Evolutionary conservation across 192 early-diverging fungal species (phyloP), one percentile per base, ranked within the genome.

Genomic region (Coemansia sp.): DNA sequence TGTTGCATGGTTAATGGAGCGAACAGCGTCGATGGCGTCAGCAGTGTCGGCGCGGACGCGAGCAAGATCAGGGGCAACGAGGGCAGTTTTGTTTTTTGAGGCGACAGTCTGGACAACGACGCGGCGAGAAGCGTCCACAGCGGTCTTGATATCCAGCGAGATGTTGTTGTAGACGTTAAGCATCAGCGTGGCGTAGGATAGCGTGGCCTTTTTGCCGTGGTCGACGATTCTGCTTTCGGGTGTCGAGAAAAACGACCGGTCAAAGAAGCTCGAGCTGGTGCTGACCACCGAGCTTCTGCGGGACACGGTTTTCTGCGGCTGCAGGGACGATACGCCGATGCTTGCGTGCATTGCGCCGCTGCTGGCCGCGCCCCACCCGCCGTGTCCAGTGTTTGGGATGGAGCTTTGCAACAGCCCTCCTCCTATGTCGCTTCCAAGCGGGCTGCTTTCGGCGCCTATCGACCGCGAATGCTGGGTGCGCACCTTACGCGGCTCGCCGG

Each of bases 111-210:
- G 79, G 8, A 81, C 65, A 23, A 81, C 79, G 20, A 72, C 49
- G 24, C 71, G 63, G 64, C 79, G 79, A 38, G 62, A 68, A 20
- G 70, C 63, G 26, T 81, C 79, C 21, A 71, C 63, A 7, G 79
- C 70, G 1, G 64, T 34, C 43, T 72, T 72, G 51, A 81, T 60
- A 30, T 81, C 79, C 45, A 81, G 64, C 15, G 79, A 76, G 11
- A 81, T 73, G 64, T 81, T 73, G 74, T 81, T 81, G 67, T 81
- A 81, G 55, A 81, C 35, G 52, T 81, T 81, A 43, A 81, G 79
- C 71, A 73, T 81, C 45, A 81, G 64, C 43, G 79, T 81, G 12
- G 79, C 79, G 43, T 81, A 72, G 0, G 79, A 71, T 38, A 81
- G 74, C 33, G 79, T 81, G 14, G 71, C 64, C 33, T 66, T 65